These are phyloP conservation scores for Styphnolobium japonicum DNA, from an alignment of 306 rosid genomes.

Conservation along the genomic window DNA sequence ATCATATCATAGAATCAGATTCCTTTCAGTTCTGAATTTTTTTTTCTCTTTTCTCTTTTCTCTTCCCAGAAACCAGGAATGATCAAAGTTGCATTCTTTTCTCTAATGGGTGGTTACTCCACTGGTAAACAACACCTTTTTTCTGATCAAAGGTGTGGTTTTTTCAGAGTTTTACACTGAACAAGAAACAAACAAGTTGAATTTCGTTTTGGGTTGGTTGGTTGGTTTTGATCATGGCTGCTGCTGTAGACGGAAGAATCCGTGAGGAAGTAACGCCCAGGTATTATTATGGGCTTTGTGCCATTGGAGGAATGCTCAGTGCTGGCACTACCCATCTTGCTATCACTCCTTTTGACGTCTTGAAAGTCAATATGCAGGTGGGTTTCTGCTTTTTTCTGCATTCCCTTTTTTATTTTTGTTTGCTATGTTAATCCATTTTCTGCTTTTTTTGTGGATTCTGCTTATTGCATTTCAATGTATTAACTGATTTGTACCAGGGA, in stretches of 20 bases:
- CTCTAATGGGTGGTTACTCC: not conserved
- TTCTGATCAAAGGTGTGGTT: too few species aligned
- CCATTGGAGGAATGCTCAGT: slow-evolving; percentile 46
- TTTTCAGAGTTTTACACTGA: not conserved
- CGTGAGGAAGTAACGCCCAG: slow-evolving; percentile 24
- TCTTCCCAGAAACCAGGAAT: not conserved
- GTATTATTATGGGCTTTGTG: slow-evolving; percentile 28
- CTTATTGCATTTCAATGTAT: too few species aligned
- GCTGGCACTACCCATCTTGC: slow-evolving; percentile 62
- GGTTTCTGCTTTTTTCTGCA: not conserved
- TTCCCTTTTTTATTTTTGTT: too few species aligned
- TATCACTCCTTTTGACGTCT: slow-evolving; percentile 53
- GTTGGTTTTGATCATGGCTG: not conserved
- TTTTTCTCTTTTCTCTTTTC: too few species aligned
- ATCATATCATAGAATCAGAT: not conserved
- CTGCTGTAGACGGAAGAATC: slow-evolving; percentile 3
- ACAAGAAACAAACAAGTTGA: not conserved
- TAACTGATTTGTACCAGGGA: too few species aligned
- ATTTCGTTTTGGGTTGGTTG: not conserved
- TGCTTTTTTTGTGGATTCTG: too few species aligned
- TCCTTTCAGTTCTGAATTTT: too few species aligned
- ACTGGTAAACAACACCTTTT: too few species aligned
- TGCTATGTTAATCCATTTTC: too few species aligned
- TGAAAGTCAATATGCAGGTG: slow-evolving; percentile 56
- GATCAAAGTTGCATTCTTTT: not conserved